phyloP scores from a whole-genome alignment of 1,139 yeast species.

The Lodderomyces metapsilosis region DNA sequence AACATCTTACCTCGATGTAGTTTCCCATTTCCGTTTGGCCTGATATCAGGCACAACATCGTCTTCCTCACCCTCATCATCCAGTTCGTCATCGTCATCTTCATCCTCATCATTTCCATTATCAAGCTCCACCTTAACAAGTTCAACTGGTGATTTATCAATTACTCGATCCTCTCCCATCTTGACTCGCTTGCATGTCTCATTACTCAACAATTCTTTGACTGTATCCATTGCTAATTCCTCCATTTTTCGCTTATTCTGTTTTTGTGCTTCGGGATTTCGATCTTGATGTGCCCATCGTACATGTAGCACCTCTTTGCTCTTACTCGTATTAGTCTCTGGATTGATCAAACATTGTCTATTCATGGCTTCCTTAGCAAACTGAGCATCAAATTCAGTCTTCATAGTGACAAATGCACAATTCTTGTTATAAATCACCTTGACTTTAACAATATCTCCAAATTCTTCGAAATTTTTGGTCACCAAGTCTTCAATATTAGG shows the following conservation, averaged over 20 bases:
- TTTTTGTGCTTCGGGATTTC: conserved; percentile 66
- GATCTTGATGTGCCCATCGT: conserved; percentile 91
- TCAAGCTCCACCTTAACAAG: conserved; percentile 14
- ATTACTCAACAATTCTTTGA: conserved; percentile 25
- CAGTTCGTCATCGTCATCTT: conserved; percentile 7
- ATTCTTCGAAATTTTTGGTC: conserved; percentile 59
- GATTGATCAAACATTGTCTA: conserved; percentile 57
- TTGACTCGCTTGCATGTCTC: conserved; percentile 10
- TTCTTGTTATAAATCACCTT: conserved; percentile 61
- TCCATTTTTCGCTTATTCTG: conserved; percentile 38
- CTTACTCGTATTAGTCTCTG: not conserved
- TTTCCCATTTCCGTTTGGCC: not conserved
- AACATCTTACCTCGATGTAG: not conserved
- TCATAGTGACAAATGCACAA: conserved; percentile 78
- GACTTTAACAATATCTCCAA: conserved; percentile 75
- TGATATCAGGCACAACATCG: not conserved
- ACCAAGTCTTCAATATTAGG: conserved; percentile 28
- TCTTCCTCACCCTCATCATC: conserved; percentile 7
- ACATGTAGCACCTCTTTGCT: conserved; percentile 62
- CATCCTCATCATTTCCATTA: conserved; percentile 11
- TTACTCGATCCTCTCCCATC: conserved; percentile 2
- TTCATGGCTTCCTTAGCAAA: conserved; percentile 95
- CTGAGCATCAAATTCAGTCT: conserved; percentile 73
- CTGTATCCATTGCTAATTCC: conserved; percentile 34
- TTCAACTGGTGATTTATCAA: conserved; percentile 3